Base-by-base conservation (phyloP, 2,329 filamentous ascomycete species). In the Scedosporium apiospermum region DNA sequence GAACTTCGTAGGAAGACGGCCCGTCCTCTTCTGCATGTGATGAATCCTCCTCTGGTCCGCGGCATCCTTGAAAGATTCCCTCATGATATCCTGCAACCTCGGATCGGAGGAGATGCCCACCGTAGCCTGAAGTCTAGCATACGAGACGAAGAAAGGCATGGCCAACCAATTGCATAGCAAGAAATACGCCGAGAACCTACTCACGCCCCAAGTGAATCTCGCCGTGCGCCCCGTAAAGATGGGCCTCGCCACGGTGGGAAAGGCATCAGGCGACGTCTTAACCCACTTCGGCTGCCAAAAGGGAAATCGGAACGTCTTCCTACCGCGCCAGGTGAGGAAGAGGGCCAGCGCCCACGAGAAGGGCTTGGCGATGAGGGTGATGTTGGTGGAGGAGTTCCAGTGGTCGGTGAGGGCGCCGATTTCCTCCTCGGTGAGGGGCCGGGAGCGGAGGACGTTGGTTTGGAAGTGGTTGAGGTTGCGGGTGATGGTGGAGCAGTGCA, bases 301-400 rank as follows among this genome's bases (percentile, higher is more conserved):
- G 16, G 77, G 76, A 65, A 80, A 79, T 5, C 70, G 71, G 66
- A 74, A 77, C 3, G 68, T 73, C 21, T 65, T 65, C 49, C 73
- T 71, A 4, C 70, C 69, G 9, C 66, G 63, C 41, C 68, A 72
- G 1, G 74, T 63, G 59, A 73, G 34, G 55, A 63, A 66, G 2
- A 60, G 63, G 5, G 73, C 69, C 1, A 71, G 14, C 18, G 63
- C 67, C 0, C 67, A 1, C 1, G 68, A 64, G 23, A 71, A 64
- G 18, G 72, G 68, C 63, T 68, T 65, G 60, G 69, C 68, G 66
- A 70, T 73, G 12, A 69, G 63, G 6, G 71, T 63, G n/a, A 71
- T 73, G 42, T 68, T 72, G 55, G 71, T 67, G 23, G 66, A 61
- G 21, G 66, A 57, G 49, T 63, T 61, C 55, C 63, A 63, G 64